Conservation (phyloP, 441 rosid genomes). For the Breynia disticha region DNA sequence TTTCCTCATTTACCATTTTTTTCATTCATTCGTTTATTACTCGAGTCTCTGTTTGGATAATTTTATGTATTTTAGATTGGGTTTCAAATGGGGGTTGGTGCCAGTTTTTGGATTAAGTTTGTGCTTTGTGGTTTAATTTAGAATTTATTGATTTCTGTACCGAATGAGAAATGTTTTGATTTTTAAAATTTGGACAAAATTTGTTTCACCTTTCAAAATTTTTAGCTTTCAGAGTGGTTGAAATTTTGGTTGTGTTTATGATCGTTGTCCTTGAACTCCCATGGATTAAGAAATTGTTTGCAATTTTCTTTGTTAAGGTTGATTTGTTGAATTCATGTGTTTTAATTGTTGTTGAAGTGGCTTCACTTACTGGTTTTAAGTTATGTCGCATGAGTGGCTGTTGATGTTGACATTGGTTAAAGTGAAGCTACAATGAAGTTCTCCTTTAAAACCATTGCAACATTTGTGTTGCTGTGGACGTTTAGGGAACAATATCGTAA, state of each 20-base stretch:
- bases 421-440: conserved; percentile 44
- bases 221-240: no score
- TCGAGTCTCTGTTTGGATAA: not conserved
- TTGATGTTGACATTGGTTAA: conserved; percentile 19
- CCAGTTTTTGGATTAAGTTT: not conserved
- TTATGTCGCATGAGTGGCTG: conserved; percentile 9
- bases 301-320: no score
- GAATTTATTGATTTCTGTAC: no score
- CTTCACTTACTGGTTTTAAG: conserved; percentile 16
- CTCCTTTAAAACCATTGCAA: conserved; percentile 60
- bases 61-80: no score
- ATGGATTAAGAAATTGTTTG: no score
- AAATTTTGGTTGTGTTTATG: no score
- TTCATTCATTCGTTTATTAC: not conserved
- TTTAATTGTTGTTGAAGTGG: conserved; percentile 7
- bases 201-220: no score
- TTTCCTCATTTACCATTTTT: conserved; percentile 4
- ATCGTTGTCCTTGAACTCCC: no score
- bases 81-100: no score
- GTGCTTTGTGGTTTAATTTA: not conserved
- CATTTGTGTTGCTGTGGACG: conserved; percentile 48
- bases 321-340: not conserved
- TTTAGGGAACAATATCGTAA: conserved; percentile 46
- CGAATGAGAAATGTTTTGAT: no score
- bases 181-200: no score